phyloP scores from a whole-genome alignment of 108 stramenopile species.

The Cyclotella sp. region DNA sequence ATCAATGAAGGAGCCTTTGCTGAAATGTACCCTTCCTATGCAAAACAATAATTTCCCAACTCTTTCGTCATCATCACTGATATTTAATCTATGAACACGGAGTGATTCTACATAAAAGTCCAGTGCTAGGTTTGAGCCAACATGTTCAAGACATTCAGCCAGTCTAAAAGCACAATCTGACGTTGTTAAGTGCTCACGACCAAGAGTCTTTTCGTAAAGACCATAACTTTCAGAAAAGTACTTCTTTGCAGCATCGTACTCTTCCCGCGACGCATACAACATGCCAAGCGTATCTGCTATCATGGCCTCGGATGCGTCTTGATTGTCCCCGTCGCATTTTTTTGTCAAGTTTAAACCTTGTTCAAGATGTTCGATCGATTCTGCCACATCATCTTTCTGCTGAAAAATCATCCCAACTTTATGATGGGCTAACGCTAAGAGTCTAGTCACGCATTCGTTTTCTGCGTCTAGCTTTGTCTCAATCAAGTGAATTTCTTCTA shows the following conservation, averaged over 20 bases:
- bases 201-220: slow-evolving; percentile 42
- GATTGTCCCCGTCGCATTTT: slow-evolving; percentile 15
- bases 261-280: slow-evolving; percentile 43
- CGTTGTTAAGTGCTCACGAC: slow-evolving; percentile 44
- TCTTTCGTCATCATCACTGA: slow-evolving; percentile 45
- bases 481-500: slow-evolving; percentile 45
- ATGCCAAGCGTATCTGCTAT: slow-evolving; percentile 47
- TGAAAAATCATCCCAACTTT: slow-evolving; percentile 38
- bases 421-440: slow-evolving; percentile 37
- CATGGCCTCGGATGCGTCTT: slow-evolving; percentile 19
- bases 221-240: slow-evolving; percentile 46
- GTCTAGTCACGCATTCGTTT: slow-evolving; percentile 15
- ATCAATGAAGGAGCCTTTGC: slow-evolving; percentile 10
- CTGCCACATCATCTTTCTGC: slow-evolving; percentile 24
- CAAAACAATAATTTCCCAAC: slow-evolving; percentile 35
- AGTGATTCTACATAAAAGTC: slow-evolving; percentile 56
- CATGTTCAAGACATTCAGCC: slow-evolving; percentile 36
- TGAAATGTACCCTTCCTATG: slow-evolving; percentile 38
- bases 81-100: slow-evolving; percentile 37
- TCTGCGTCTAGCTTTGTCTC: slow-evolving; percentile 31
- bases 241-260: slow-evolving; percentile 32
- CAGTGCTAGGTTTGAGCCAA: slow-evolving; percentile 34
- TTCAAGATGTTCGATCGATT: slow-evolving; percentile 39
- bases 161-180: slow-evolving; percentile 47
- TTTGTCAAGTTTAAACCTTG: slow-evolving; percentile 35